Evolutionary conservation across 441 rosid genomes (phyloP).

Genomic region (Mallotus japonicus): DNA sequence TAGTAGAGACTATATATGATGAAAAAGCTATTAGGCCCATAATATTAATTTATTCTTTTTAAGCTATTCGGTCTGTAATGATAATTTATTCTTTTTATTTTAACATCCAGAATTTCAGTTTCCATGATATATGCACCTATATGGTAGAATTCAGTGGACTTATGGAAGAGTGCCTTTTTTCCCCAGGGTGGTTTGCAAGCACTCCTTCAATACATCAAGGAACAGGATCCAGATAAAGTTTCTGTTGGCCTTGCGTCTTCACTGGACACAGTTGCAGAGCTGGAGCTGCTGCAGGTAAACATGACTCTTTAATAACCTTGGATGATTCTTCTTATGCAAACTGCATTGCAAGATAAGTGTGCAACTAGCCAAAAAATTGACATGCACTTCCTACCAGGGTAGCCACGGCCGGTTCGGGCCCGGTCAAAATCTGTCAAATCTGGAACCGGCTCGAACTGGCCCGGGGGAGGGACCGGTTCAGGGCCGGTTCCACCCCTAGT

Average conservation of each 20-base stretch:
- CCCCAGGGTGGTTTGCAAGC: constrained; percentile 81
- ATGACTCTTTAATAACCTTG: background rate
- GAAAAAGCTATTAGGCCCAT: background rate
- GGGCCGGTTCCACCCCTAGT: too few relatives aligned
- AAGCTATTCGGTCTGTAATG: background rate
- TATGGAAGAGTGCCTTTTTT: constrained; percentile 22
- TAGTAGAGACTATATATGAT: constrained; percentile 15
- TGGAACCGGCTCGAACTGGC: too few relatives aligned
- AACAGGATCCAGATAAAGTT: constrained; percentile 91
- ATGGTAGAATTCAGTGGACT: constrained; percentile 25
- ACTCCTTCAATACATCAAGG: constrained; percentile 68
- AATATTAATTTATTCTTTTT: background rate
- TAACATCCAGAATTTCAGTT: background rate
- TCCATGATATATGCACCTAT: background rate
- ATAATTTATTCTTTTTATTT: background rate
- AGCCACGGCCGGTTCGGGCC: too few relatives aligned
- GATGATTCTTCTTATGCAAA: constrained; percentile 14
- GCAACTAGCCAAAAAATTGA: background rate
- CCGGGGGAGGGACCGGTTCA: too few relatives aligned
- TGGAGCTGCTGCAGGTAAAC: constrained; percentile 87
- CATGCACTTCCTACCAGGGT: background rate
- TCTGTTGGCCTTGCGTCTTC: constrained; percentile 85
- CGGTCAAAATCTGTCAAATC: too few relatives aligned
- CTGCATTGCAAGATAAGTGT: constrained; percentile 2
- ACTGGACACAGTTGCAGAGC: constrained; percentile 73